These are phyloP conservation scores for Annona cherimola DNA, from an alignment of 164 flowering plant genomes.

Conservation along the genomic window DNA sequence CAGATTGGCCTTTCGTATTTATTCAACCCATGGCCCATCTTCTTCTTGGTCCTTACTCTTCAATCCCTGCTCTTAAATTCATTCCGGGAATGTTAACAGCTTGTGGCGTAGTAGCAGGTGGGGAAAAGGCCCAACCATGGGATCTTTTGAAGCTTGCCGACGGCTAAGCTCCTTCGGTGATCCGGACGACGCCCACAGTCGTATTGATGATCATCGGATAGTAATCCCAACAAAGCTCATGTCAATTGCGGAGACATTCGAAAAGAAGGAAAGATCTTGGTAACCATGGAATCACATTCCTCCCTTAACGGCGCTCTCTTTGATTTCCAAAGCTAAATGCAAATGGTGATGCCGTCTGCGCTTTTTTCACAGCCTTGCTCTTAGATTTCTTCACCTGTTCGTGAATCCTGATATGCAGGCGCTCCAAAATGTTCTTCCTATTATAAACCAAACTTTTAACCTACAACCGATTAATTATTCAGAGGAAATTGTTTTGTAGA, in stretches of 20 bases:
- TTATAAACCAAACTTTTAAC: too few species aligned
- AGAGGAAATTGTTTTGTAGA: too few species aligned
- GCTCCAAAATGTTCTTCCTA: too few species aligned
- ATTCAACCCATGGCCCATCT: slow-evolving; percentile 22
- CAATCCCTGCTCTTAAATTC: neutral
- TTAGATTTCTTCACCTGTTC: too few species aligned
- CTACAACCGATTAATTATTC: too few species aligned
- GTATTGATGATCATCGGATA: slow-evolving; percentile 20
- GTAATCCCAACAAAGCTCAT: slow-evolving; percentile 28
- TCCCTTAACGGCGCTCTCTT: neutral
- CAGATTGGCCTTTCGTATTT: slow-evolving; percentile 52
- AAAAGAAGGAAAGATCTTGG: slow-evolving; percentile 63
- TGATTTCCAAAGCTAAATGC: neutral
- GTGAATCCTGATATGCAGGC: too few species aligned
- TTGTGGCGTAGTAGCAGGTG: neutral
- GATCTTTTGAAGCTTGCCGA: slow-evolving; percentile 11
- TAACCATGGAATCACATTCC: slow-evolving; percentile 16
- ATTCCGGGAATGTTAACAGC: neutral
- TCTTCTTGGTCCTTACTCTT: neutral
- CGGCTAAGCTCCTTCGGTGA: slow-evolving; percentile 13
- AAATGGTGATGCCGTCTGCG: too few species aligned
- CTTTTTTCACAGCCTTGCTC: too few species aligned
- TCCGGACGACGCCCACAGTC: slow-evolving; percentile 20
- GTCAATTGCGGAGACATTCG: slow-evolving; percentile 28
- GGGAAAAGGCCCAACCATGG: slow-evolving; percentile 17